phyloP scores from a whole-genome alignment of 2,329 filamentous ascomycete genomes.

The Penicillium paneum region DNA sequence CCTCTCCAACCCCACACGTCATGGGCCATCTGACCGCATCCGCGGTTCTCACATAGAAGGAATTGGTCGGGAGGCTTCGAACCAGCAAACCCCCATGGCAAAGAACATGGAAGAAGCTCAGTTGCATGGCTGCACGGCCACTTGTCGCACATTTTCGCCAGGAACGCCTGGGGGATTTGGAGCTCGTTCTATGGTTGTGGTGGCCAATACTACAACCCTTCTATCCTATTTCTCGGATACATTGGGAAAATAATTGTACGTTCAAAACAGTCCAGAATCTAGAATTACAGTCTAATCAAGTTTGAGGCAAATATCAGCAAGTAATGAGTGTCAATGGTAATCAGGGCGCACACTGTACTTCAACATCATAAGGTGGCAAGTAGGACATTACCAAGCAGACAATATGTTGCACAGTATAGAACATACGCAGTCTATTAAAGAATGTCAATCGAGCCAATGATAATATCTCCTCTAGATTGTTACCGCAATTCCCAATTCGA shows the following conservation, averaged over 20 bases:
- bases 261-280: not conserved
- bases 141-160: not conserved
- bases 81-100: not conserved
- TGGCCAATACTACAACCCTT: slow-evolving; percentile 6
- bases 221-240: not conserved
- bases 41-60: slow-evolving; percentile 11
- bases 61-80: not conserved
- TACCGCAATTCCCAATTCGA: not conserved
- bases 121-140: slow-evolving; percentile 2
- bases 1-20: slow-evolving; percentile 13
- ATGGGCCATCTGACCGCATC: slow-evolving; percentile 10
- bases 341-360: not conserved
- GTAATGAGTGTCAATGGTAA: not conserved
- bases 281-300: not conserved
- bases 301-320: not conserved
- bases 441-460: not conserved
- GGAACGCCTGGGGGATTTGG: not conserved
- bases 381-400: not conserved
- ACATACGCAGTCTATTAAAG: not conserved
- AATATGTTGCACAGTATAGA: not conserved
- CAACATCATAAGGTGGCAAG: not conserved
- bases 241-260: not conserved
- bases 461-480: not conserved
- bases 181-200: not conserved
- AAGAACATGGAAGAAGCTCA: slow-evolving; percentile 9